Evolutionary conservation across 2,329 filamentous ascomycete species (phyloP), one percentile per base, ranked within the genome.

Genomic region (Arthrinium phaeospermum): DNA sequence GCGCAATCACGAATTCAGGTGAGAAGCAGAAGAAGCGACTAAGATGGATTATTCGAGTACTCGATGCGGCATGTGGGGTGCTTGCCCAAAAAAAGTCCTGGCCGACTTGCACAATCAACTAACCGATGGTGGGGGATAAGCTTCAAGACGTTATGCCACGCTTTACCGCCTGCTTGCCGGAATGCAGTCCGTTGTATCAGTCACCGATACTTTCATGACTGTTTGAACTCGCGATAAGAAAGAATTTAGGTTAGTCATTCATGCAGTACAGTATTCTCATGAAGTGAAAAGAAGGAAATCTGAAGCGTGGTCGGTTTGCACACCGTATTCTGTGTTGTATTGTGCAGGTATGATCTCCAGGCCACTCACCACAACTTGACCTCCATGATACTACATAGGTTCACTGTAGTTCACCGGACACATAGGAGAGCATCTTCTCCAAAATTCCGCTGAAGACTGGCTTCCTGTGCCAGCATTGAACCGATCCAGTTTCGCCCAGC

Each of bases 341-440:
- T 34, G 3, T 12, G 37, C 6, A 22, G 34, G 27, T 14, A 57
- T 34, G 5, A 7, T 22, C 53, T 37, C 19, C 16, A 22, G 16
- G 19, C 10, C 53, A 22, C 30, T 7, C 53, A 22, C 30, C 2
- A 22, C 27, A 34, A 12, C 5, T 4, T 22, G 30, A 37, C 16
- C 53, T 37, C 53, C 8, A 12, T 37, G 16, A 19, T 61, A 34
- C 30, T 13, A 10, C 16, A 34, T 7, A 37, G 16, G 13, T 37
- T 37, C 16, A n/a, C 12, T 41, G 30, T 22, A 14, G 46, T 30
- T 70, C 47, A 70, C 14, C 68, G 85, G 68, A 97, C 82, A 82
- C 95, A 98, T 83, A 97, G 89, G 72, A 96, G 80, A 4, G 94
- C 91, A 77, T 96, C 90, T 71, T 95, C 92, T 1, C 96, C 96